Base-by-base conservation (phyloP, 2,329 filamentous ascomycete genomes). In the Scedosporium boydii region DNA sequence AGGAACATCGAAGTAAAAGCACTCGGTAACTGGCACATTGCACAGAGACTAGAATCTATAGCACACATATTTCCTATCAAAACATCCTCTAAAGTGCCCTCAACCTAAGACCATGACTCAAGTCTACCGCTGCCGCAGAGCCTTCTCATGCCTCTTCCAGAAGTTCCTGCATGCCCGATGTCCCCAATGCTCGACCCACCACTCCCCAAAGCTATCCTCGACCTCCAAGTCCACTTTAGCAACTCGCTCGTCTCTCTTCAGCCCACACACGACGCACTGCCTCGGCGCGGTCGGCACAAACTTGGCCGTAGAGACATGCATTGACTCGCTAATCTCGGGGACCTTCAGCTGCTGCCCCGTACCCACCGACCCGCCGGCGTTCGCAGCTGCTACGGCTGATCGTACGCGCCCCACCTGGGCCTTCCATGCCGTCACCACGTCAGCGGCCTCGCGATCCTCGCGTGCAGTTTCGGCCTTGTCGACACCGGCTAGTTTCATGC, bases 151-250 rank as follows among this genome's bases (percentile, higher is more conserved):
- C 68, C 88, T 80, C 64, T 88, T 77, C 93, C 93, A 98, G 70
- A 96, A 96, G 65, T 89, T 88, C 71, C 85, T 85, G 75, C 93
- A 98, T 21, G 85, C 83, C 65, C 84, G 78, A 74, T 93, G 89
- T 0, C 88, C 91, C 88, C 91, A 93, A 72, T 93, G 88, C 56
- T 97, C 92, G 51, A 89, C 80, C 93, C 93, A 98, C 91, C 92
- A 98, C 77, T 98, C 93, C 12, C 91, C 92, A 78, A 97, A 97
- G 72, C 89, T 92, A 73, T 98, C 93, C 69, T 93, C 87, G 7
- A 96, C 85, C 27, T 87, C 81, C 60, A 87, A 78, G 69, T 96
- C 92, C 41, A 95, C 83, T 70, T 87, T 91, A 21, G 77, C 74
- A 10, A 97, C 80, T 59, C 93, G 82, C 76, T 98, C 93, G 48